Percentiles rank a stretch among this genome's conserved stretches.
Evolutionary conservation across 2,329 filamentous ascomycete genomes (phyloP).

Genomic region (Botryotinia globosa): DNA sequence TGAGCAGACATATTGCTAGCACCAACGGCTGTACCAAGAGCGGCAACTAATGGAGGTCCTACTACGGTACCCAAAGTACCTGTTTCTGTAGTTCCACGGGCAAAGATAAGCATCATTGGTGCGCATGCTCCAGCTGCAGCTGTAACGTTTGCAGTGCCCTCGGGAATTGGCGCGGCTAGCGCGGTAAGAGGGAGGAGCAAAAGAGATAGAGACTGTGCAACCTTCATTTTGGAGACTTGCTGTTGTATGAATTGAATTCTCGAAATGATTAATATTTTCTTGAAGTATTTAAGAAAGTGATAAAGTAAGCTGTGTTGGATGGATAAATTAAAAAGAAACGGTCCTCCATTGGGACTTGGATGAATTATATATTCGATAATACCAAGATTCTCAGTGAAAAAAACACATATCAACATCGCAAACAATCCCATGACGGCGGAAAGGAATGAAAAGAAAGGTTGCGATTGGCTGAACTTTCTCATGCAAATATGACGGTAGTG

Average conservation of each 20-base stretch:
- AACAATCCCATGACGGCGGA: background rate
- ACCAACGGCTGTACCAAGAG: slow-evolving; percentile 38
- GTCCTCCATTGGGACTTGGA: background rate
- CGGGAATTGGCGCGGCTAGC: background rate
- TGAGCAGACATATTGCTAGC: slow-evolving; percentile 47
- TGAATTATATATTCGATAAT: slow-evolving; percentile 3
- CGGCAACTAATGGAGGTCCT: slow-evolving; percentile 33
- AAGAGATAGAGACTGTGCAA: background rate
- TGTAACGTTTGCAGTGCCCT: background rate
- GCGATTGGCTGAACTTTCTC: slow-evolving; percentile 3
- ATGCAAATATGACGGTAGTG: background rate
- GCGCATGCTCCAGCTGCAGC: slow-evolving; percentile 25
- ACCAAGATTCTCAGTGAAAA: background rate
- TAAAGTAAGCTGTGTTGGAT: background rate
- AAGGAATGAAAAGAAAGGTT: background rate
- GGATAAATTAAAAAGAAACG: background rate
- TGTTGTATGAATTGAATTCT: background rate
- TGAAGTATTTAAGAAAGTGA: background rate
- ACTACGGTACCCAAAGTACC: slow-evolving; percentile 30
- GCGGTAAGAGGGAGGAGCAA: slow-evolving; percentile 2
- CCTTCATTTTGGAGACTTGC: background rate
- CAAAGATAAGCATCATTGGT: slow-evolving; percentile 33
- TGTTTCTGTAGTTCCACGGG: slow-evolving; percentile 31
- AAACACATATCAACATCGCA: background rate
- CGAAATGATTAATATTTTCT: background rate